Evolutionary conservation across 208 protist genomes (phyloP).

Genomic region (Strigomonas culicis): DNA sequence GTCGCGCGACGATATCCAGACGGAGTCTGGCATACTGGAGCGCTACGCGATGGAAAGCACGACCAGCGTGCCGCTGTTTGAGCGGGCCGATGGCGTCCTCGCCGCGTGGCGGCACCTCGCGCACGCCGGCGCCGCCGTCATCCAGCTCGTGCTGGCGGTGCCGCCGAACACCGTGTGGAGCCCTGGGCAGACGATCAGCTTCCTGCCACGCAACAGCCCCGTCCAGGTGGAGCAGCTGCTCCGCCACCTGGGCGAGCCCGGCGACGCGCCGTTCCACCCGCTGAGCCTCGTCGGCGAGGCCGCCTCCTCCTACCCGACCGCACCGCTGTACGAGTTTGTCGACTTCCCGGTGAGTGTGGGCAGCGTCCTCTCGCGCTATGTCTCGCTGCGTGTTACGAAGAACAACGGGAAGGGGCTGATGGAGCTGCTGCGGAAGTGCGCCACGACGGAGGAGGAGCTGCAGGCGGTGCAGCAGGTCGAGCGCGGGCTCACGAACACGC

Average conservation of each 20-base stretch:
- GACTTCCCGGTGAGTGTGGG: constrained; percentile 45
- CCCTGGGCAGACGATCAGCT: constrained; percentile 54
- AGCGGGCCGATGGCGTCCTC: constrained; percentile 22
- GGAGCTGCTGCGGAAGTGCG: constrained; percentile 18
- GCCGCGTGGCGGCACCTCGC: constrained; percentile 31
- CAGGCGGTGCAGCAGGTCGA: constrained; percentile 13
- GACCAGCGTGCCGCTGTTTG: constrained; percentile 10
- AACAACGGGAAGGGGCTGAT: constrained; percentile 21
- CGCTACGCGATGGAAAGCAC: constrained; percentile 14
- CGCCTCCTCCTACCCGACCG: constrained; percentile 25
- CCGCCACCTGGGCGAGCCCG: constrained; percentile 19
- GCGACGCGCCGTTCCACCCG: constrained; percentile 34
- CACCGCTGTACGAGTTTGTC: constrained; percentile 39
- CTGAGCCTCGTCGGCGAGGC: constrained; percentile 19
- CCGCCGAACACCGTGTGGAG: constrained; percentile 27
- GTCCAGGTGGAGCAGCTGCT: constrained; percentile 37
- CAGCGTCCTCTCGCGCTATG: constrained; percentile 35
- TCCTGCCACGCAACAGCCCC: constrained; percentile 43
- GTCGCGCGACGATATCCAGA: constrained; percentile 7
- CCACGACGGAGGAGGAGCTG: constrained; percentile 11
- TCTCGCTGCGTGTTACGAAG: constrained; percentile 34
- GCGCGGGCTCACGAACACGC: constrained; percentile 2
- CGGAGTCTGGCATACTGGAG: constrained; percentile 18
- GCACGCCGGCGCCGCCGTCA: constrained; percentile 13
- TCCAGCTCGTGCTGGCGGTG: constrained; percentile 37